Evolutionary conservation across 257 asterid species (phyloP), one percentile per base, ranked within the genome.

Genomic region (Solanum tarapatanum): DNA sequence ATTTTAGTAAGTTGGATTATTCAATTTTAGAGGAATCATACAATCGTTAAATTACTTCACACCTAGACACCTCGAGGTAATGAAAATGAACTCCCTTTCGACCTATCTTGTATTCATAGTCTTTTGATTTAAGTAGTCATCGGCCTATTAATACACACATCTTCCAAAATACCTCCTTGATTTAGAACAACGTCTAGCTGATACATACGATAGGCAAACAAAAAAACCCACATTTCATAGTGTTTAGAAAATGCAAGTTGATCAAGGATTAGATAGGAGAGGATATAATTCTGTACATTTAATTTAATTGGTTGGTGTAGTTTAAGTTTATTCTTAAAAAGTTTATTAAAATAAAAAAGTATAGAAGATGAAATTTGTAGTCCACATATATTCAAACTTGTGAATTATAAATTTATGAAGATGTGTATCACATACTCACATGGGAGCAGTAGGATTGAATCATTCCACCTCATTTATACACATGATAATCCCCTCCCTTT

Each of bases 391-490:
- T 80, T 80, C 68, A 80, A 80, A 45, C 28, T 45, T 80, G 41
- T 26, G 85, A 80, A 80, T 45, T 16, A 17, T 80, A 28, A 11
- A 80, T 80, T 28, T 12, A 28, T 45, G 68, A 17, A 51, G 8
- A 51, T 51, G 3, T 11, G 16, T 39, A 62, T 43, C 66, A 43
- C 37, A 79, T 43, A 77, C 37, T 28, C 68, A 45, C 85, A 80
- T 80, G 85, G 69, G 37, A 80, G 68, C 85, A 80, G 69, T 16
- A 28, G 69, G 69, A 80, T 48, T 43, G 11, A 48, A 80, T 80
- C 41, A 80, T 45, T 45, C 68, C 68, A 17, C 23, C 17, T 80
- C 85, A 80, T 5, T 5, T 28, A 28, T 26, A 43, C 19, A 80
- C 19, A 48, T 9, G 41, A 79, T 41, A 13, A 43, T 11, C 2